Percentiles rank a stretch among this genome's conserved stretches.
phyloP scores from a whole-genome alignment of 257 asterid species.

The Cynanchum wilfordii region DNA sequence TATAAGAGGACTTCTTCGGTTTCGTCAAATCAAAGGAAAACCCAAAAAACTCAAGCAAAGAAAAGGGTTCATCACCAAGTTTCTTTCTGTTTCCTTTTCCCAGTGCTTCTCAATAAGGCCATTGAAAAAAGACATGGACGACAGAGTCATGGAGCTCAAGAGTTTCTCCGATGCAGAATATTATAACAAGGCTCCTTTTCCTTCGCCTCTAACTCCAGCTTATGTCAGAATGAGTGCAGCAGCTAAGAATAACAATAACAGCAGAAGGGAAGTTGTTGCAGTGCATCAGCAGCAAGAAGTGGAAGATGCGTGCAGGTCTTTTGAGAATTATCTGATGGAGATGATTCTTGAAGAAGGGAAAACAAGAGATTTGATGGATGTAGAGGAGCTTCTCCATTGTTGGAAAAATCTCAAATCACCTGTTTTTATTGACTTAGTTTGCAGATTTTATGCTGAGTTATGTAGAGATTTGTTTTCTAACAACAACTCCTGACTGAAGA shows the following conservation, averaged over 20 bases:
- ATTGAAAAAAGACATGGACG: conserved; percentile 31
- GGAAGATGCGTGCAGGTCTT: conserved; percentile 68
- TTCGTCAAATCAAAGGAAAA: conserved; percentile 19
- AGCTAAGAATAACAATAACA: not conserved
- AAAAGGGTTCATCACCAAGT: conserved; percentile 15
- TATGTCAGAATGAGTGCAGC: conserved; percentile 32
- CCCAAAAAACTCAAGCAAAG: conserved; percentile 1
- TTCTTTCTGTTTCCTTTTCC: conserved; percentile 29
- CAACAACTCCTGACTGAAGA: not conserved
- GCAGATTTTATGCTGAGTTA: conserved; percentile 64
- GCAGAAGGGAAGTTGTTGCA: not conserved
- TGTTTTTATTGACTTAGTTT: conserved; percentile 52
- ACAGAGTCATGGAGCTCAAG: conserved; percentile 37
- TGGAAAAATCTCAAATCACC: conserved; percentile 59
- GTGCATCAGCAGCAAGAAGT: conserved; percentile 25
- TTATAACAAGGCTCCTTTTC: conserved; percentile 42
- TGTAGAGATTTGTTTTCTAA: conserved; percentile 59
- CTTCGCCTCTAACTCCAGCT: conserved; percentile 77
- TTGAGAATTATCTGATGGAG: conserved; percentile 59
- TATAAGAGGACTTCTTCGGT: conserved; percentile 32
- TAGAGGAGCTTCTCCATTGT: conserved; percentile 66
- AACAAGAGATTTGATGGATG: conserved; percentile 48
- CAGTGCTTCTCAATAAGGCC: conserved; percentile 14
- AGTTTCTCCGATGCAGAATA: conserved; percentile 39
- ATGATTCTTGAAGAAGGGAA: conserved; percentile 74